Evolutionary conservation across 2,329 filamentous ascomycete genomes (phyloP), one percentile per base, ranked within the genome.

Genomic region (Sporothrix inflata): DNA sequence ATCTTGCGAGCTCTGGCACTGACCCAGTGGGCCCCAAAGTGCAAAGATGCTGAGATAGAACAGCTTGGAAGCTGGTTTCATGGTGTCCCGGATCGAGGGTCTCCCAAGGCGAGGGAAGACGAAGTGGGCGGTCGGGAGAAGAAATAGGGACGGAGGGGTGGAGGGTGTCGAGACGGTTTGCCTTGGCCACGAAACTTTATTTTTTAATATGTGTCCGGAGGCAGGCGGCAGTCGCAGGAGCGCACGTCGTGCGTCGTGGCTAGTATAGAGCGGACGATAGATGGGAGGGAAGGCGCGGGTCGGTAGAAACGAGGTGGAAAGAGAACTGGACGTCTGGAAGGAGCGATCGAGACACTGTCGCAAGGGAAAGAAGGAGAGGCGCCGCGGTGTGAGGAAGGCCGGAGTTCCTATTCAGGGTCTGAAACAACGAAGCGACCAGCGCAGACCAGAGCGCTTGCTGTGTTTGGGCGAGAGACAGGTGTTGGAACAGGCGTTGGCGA

Each of bases 11-110:
- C 76, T 79, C 75, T 82, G 79, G 78, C 87, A 89, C 76, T 81
- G 81, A 30, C 81, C 84, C 57, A 84, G 81, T 57, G 83, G 78
- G 47, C 82, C 83, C 86, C 85, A 88, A 73, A 89, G 84, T 73
- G 86, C 81, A 79, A 89, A 88, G 73, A 89, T 78, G 42, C 84
- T 84, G 74, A 89, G 83, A 77, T 85, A 89, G 77, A 89, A 88
- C 69, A 87, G 80, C 76, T 84, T 85, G 75, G 84, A 82, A 51
- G 86, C 86, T 76, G 85, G 81, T 79, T 82, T 86, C 87, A 89
- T 89, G 74, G 73, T 77, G 76, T 76, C 51, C 30, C 49, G 45
- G 27, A 9, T 49, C 40, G 42, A 66, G 42, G 24, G 21, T 27
- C 66, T 47, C 34, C 53, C 42, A 55, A 16, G 24, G 69, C 47